Conservation (phyloP, 2,329 filamentous ascomycete genomes). For the Graphiopsis chlorocephala region DNA sequence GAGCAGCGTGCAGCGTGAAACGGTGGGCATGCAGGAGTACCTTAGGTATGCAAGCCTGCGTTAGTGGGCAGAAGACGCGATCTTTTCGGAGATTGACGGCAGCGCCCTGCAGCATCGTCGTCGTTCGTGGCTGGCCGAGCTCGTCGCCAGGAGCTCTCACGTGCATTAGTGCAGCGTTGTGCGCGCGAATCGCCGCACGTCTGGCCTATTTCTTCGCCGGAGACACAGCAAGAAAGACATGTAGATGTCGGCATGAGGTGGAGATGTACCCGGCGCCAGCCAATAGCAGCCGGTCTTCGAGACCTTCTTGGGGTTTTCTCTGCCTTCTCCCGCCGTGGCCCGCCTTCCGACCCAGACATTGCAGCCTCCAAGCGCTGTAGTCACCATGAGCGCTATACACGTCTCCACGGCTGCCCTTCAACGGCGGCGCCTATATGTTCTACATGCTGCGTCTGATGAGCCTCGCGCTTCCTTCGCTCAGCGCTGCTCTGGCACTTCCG, state of each 20-base stretch:
- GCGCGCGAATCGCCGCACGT: conserved; percentile 10
- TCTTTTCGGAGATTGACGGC: conserved; percentile 15
- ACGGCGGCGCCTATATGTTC: conserved; percentile 13
- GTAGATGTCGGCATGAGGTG: background rate
- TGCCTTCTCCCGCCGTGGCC: background rate
- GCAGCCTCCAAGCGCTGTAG: conserved; percentile 5
- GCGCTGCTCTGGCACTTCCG: background rate
- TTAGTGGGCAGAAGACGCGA: conserved; percentile 6
- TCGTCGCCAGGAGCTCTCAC: background rate
- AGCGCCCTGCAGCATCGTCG: background rate
- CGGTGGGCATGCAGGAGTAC: conserved; percentile 11
- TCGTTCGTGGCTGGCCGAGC: background rate
- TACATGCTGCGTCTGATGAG: conserved; percentile 8
- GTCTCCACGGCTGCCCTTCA: conserved; percentile 2
- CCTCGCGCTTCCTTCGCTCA: conserved; percentile 5
- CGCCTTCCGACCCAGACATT: conserved; percentile 11
- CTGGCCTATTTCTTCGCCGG: conserved; percentile 13
- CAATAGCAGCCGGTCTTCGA: background rate
- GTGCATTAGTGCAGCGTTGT: conserved; percentile 8
- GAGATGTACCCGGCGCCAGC: background rate
- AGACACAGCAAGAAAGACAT: background rate
- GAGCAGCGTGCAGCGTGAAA: conserved; percentile 4
- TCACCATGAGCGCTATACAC: conserved; percentile 3
- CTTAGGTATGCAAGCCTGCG: conserved; percentile 11
- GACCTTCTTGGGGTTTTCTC: conserved; percentile 11